A percentile compares a stretch with the other conserved stretches of the same genome.
phyloP scores from a whole-genome alignment of 2,329 filamentous ascomycete species.

The Tolypocladium sp. region DNA sequence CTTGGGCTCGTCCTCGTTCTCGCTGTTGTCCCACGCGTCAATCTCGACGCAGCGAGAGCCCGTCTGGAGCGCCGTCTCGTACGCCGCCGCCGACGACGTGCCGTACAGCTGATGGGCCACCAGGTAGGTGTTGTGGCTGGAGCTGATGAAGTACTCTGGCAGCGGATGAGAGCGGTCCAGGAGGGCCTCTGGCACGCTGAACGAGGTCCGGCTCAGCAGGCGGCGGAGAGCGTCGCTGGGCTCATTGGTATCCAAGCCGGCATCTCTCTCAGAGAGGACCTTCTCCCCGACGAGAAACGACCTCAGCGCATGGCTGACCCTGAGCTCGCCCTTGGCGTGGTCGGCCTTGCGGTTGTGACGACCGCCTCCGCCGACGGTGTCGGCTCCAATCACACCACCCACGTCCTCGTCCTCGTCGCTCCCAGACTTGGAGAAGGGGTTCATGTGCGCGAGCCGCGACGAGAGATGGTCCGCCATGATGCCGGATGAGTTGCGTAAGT shows the following conservation, averaged over 20 bases:
- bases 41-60: constrained; percentile 66
- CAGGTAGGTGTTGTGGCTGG: constrained; percentile 66
- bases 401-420: constrained; percentile 22
- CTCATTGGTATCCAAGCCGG: constrained; percentile 29
- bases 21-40: constrained; percentile 60
- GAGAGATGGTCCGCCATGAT: constrained; percentile 17
- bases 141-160: constrained; percentile 64
- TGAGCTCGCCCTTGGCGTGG: constrained; percentile 41
- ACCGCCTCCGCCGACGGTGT: constrained; percentile 50
- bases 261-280: constrained; percentile 39
- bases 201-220: constrained; percentile 48
- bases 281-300: constrained; percentile 44
- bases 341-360: constrained; percentile 41
- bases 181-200: constrained; percentile 43
- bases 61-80: constrained; percentile 50
- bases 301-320: constrained; percentile 49
- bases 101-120: constrained; percentile 62
- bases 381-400: constrained; percentile 20
- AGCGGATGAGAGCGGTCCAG: constrained; percentile 51
- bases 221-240: constrained; percentile 35
- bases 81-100: constrained; percentile 50
- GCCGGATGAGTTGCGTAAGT: background rate
- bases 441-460: constrained; percentile 17
- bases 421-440: constrained; percentile 17
- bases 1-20: constrained; percentile 54